Evolutionary conservation across 768 basidiomycete species (phyloP).

Genomic region (Leccinum broughii): DNA sequence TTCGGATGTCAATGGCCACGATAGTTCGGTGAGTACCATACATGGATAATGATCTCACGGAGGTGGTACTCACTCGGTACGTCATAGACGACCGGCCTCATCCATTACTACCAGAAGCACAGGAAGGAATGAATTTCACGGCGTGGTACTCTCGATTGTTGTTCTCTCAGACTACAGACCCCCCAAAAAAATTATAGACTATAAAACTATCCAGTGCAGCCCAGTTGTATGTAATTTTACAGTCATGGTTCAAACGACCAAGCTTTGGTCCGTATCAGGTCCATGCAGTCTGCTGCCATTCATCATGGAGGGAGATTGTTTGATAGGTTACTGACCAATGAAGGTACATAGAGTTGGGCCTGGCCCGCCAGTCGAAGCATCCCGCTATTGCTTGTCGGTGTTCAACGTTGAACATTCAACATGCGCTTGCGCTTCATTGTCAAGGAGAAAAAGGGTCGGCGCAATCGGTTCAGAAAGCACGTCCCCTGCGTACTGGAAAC

Average conservation of each 20-base stretch:
- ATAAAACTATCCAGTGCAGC: neutral
- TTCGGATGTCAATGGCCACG: constrained; percentile 81
- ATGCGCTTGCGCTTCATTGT: too few relatives aligned
- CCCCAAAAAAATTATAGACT: constrained; percentile 3
- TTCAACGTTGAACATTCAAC: too few relatives aligned
- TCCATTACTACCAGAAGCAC: constrained; percentile 94
- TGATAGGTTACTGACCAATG: neutral
- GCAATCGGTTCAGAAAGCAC: too few relatives aligned
- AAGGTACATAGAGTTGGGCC: neutral
- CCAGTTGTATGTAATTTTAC: constrained; percentile 17
- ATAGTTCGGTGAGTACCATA: constrained; percentile 61
- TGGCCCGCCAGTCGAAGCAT: neutral
- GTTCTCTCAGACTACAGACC: neutral
- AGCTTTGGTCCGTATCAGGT: neutral
- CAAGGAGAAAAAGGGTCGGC: too few relatives aligned
- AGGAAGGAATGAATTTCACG: constrained; percentile 60
- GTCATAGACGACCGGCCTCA: constrained; percentile 85
- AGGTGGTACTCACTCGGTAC: constrained; percentile 6
- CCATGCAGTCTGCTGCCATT: neutral
- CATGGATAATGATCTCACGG: neutral
- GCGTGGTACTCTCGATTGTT: neutral
- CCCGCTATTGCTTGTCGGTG: neutral
- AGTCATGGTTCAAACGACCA: neutral
- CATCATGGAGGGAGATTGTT: neutral
- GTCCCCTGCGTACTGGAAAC: too few relatives aligned